Base-by-base conservation (phyloP, 768 basidiomycete species). In the Leccinellum rugosiceps region DNA sequence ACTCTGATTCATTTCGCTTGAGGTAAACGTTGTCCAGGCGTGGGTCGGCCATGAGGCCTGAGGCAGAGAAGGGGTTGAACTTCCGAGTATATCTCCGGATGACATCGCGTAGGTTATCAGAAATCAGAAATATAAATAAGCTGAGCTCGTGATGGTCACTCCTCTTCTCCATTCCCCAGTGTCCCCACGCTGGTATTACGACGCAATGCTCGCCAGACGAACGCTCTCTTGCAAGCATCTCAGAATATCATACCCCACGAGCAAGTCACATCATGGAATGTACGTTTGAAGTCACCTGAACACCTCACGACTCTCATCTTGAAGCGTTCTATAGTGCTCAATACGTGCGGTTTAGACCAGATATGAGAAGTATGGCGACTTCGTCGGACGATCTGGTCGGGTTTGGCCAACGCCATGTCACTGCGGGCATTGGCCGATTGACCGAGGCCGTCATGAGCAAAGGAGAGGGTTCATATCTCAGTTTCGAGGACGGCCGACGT, bases 381-480 rank as follows among this genome's bases (percentile, higher is more conserved):
- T 62, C 63, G 30, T 57, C 64, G 35, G 61, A 65, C 17, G 32
- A 58, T 30, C 50, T 74, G 21, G 70, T 72, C n/a, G 53, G 32
- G 25, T 74, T 80, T 57, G 78, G 78, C 47, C 70, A 76, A 61
- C 68, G 73, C 52, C 77, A 80, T 65, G 78, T 80, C 59, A 77
- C 78, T 10, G 72, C 73, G 50, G 78, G 78, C n/a, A 66, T 80
- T 21, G 74, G 70, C 9, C 68, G 78, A 23, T 58, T 74, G 15
- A 74, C 76, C 3, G 73, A 79, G 53, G 89, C 83, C 0, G 74
- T 90, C 50, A 83, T 90, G 75, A 71, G 75, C 34, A 86, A 82
- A 62, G 88, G 85, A 44, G 77, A 83, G 63, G 92, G 92, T 14
- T 85, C 88, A 1, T 90, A 89, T 62, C 82, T 92, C 53, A 75